These are phyloP conservation scores for Coniophora puteana DNA, from an alignment of 1,284 basidiomycete genomes.

Conservation along the genomic window DNA sequence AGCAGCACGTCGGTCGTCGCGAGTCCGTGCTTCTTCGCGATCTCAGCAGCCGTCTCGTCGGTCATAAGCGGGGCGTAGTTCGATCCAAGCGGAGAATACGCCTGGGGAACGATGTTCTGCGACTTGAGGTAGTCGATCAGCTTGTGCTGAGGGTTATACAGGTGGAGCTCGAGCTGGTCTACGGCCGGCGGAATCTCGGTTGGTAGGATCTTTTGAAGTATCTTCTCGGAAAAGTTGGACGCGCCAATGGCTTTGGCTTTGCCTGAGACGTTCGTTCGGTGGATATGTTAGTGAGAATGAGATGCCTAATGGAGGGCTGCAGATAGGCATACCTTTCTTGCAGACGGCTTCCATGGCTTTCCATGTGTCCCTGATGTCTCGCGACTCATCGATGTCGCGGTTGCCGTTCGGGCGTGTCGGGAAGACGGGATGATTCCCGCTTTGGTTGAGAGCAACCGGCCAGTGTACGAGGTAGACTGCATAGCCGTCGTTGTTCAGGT, in stretches of 20 bases:
- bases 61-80: slow-evolving; percentile 64
- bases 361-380: slow-evolving; percentile 76
- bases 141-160: slow-evolving; percentile 75
- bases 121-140: slow-evolving; percentile 64
- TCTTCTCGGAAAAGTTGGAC: slow-evolving; percentile 65
- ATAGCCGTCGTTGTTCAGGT: background rate
- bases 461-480: slow-evolving; percentile 79
- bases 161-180: slow-evolving; percentile 73
- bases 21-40: slow-evolving; percentile 61
- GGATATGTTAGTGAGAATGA: no score
- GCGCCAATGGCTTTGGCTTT: slow-evolving; percentile 73
- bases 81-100: slow-evolving; percentile 84
- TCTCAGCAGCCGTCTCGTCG: slow-evolving; percentile 62
- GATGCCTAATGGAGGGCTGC: background rate
- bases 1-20: slow-evolving; percentile 61
- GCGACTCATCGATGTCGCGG: slow-evolving; percentile 63
- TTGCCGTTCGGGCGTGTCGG: slow-evolving; percentile 66
- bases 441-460: slow-evolving; percentile 75
- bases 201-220: slow-evolving; percentile 59
- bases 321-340: slow-evolving; percentile 47
- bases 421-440: slow-evolving; percentile 70
- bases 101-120: slow-evolving; percentile 72
- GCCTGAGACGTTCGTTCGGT: slow-evolving; percentile 43
- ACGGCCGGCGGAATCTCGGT: slow-evolving; percentile 56
- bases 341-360: slow-evolving; percentile 75